A percentile compares a stretch with the other conserved stretches of the same genome.
These are phyloP conservation scores for Leccinum longicurvipes DNA, from an alignment of 768 basidiomycete species.

Conservation along the genomic window DNA sequence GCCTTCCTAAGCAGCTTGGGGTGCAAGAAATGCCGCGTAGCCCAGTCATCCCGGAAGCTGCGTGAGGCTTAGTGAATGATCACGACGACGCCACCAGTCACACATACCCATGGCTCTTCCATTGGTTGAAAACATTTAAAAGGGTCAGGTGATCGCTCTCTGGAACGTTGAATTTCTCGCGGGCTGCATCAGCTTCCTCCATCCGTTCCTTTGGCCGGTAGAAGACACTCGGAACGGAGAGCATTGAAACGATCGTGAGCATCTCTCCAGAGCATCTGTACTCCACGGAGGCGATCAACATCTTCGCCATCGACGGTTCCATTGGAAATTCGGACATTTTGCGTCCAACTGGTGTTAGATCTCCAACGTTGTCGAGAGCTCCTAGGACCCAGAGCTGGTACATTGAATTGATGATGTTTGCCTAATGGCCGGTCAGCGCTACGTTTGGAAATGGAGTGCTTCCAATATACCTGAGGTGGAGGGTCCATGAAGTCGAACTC, in stretches of 20 bases:
- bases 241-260: conserved; percentile 98
- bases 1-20: conserved; percentile 94
- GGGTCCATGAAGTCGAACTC: conserved; percentile 99
- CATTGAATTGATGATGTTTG: conserved; percentile 98
- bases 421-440: conserved; percentile 40
- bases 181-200: conserved; percentile 95
- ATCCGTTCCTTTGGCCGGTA: conserved; percentile 96
- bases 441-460: neutral
- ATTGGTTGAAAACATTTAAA: conserved; percentile 95
- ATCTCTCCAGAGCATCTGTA: conserved; percentile 93
- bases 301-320: conserved; percentile 99
- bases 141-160: conserved; percentile 97
- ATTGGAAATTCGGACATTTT: conserved; percentile 99
- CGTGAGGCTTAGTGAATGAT: conserved; percentile 3
- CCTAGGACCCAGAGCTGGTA: conserved; percentile 99
- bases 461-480: conserved; percentile 79
- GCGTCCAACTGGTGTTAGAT: conserved; percentile 85
- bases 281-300: conserved; percentile 89
- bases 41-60: conserved; percentile 94
- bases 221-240: conserved; percentile 96
- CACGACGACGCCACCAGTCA: neutral
- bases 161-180: conserved; percentile 98
- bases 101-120: conserved; percentile 91
- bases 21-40: conserved; percentile 91
- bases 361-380: conserved; percentile 95